Percentiles rank a stretch among this genome's conserved stretches.
These are phyloP conservation scores for Clavispora carvajalis DNA, from an alignment of 805 yeast species.

Conservation along the genomic window DNA sequence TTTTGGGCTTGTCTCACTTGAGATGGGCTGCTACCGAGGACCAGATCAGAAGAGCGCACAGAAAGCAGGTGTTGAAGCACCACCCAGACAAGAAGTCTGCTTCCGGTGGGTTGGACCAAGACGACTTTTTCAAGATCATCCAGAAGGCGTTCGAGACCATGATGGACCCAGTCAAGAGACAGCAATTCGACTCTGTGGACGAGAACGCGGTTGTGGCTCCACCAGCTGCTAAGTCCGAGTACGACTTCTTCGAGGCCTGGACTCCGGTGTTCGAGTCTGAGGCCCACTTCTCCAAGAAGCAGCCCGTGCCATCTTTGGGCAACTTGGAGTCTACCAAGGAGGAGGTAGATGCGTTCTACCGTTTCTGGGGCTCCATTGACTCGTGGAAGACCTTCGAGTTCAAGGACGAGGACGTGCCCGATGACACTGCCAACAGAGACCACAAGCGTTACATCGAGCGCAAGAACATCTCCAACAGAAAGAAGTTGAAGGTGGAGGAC, in stretches of 20 bases:
- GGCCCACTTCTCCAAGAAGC: conserved; percentile 85
- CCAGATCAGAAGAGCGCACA: conserved; percentile 93
- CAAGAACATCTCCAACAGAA: conserved; percentile 93
- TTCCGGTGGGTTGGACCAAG: conserved; percentile 81
- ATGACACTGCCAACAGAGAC: conserved; percentile 98
- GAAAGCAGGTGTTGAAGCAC: conserved; percentile 92
- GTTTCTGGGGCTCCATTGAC: conserved; percentile 89
- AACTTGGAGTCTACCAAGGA: conserved; percentile 59
- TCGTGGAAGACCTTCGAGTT: conserved; percentile 98
- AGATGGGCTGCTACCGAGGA: conserved; percentile 89
- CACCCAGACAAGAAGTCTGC: conserved; percentile 99
- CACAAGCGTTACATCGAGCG: conserved; percentile 98
- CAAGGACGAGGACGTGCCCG: conserved; percentile 98
- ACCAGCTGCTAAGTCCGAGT: conserved; percentile 59
- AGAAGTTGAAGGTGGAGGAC: conserved; percentile 97
- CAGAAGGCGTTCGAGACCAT: conserved; percentile 93
- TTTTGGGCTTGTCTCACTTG: conserved; percentile 85
- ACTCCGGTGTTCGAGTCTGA: conserved; percentile 87
- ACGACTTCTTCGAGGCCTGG: conserved; percentile 90
- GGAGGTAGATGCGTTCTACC: conserved; percentile 83
- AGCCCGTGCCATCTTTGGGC: conserved; percentile 86
- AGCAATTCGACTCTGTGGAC: conserved; percentile 94
- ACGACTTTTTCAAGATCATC: conserved; percentile 95
- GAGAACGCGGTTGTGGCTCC: conserved; percentile 78
- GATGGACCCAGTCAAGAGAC: conserved; percentile 80